Conservation (phyloP, 805 yeast species). For the Candida boidinii region DNA sequence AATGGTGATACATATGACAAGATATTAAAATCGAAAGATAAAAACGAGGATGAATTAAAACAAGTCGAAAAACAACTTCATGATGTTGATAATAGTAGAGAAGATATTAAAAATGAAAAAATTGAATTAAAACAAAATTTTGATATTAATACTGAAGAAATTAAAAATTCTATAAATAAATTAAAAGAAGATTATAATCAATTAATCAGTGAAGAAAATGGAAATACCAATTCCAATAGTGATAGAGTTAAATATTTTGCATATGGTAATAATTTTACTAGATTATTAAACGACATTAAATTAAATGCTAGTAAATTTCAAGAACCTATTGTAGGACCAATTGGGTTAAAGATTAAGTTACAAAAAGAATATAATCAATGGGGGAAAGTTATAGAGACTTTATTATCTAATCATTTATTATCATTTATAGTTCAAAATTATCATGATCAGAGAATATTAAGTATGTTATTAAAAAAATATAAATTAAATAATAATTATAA, state of each 20-base stretch:
- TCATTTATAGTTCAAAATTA: slow-evolving; percentile 62
- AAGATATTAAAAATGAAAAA: slow-evolving; percentile 10
- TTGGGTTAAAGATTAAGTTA: slow-evolving; percentile 55
- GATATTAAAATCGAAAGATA: slow-evolving; percentile 12
- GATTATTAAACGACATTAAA: slow-evolving; percentile 33
- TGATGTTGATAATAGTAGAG: not conserved
- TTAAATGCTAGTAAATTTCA: slow-evolving; percentile 29
- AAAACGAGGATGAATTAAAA: slow-evolving; percentile 9
- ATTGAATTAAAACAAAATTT: slow-evolving; percentile 4
- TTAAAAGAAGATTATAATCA: slow-evolving; percentile 1
- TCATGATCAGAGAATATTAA: slow-evolving; percentile 44
- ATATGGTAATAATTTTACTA: slow-evolving; percentile 39
- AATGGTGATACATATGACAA: slow-evolving; percentile 36
- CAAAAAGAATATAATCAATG: slow-evolving; percentile 47
- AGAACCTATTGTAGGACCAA: slow-evolving; percentile 66
- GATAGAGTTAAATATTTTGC: too few relatives aligned
- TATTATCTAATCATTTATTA: slow-evolving; percentile 39
- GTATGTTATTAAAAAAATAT: slow-evolving; percentile 23
- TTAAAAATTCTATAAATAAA: slow-evolving; percentile 19
- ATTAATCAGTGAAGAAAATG: slow-evolving; percentile 3
- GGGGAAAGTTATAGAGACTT: slow-evolving; percentile 52
- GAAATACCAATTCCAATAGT: too few relatives aligned
- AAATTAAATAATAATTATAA: slow-evolving; percentile 24
- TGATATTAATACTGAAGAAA: slow-evolving; percentile 10
- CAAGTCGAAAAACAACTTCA: slow-evolving; percentile 8